Base-by-base conservation (phyloP, 139 green algal genomes). In the Coelastrella sp. region DNA sequence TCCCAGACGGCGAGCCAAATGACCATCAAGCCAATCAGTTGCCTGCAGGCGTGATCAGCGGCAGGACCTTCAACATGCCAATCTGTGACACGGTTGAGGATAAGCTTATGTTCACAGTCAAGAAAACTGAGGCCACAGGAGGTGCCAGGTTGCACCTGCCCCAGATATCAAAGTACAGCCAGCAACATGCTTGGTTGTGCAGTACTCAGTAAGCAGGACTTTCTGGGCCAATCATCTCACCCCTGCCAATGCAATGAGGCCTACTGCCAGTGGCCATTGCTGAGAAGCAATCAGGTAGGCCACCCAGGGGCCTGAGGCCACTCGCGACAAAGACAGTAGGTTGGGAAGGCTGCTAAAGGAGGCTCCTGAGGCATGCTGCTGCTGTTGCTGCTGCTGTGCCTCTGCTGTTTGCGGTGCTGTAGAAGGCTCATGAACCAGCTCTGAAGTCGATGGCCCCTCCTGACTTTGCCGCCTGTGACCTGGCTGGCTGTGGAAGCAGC, bases 21-120 rank as follows among this genome's bases (percentile, higher is more conserved):
- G 97, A 57, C 97, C 97, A 81, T 99, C 97, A 0, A 95, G 82
- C 97, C 97, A 99, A 91, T 99, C 97, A 7, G 92, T 96, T 0
- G 87, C 90, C 94, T 96, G 76, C 74, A 90, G 63, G 11, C 35
- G 35, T 49, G 35, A 49, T 1, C 35, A 49, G 35, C 35, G 35
- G 35, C 35, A 49, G 35, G 35, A 49, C 35, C 35, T 49, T 49
- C 35, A 49, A 49, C 35, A 49, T 49, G 35, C 35, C 35, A 49
- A 49, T 49, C 35, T 49, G 35, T 49, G 35, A 49, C 35, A 49
- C 35, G 3, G 35, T 49, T 49, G 35, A 49, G 35, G 35, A 49
- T 49, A 49, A 49, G 35, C 35, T 49, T 49, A 3, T 49, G 35
- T 49, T 49, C 35, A 49, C 35, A 1, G 3, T 49, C 35, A 49